Conservation (phyloP, 2,329 filamentous ascomycete genomes). For the Annulohypoxylon truncatum region DNA sequence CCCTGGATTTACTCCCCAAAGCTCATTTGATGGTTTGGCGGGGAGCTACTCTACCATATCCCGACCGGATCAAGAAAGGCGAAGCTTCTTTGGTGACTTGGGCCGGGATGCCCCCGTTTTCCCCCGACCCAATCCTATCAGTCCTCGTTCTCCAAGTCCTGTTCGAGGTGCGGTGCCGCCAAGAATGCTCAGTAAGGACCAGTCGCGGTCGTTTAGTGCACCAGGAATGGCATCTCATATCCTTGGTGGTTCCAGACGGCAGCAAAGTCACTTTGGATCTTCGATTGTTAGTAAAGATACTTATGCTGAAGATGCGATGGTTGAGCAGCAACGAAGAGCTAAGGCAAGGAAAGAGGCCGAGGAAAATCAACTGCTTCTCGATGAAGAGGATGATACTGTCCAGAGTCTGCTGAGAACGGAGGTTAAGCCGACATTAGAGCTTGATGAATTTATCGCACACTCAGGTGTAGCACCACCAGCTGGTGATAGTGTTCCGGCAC, state of each 20-base stretch:
- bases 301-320: slow-evolving; percentile 59
- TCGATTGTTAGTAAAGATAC: slow-evolving; percentile 56
- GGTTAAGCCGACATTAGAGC: slow-evolving; percentile 68
- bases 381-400: slow-evolving; percentile 77
- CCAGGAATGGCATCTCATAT: slow-evolving; percentile 69
- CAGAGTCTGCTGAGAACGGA: slow-evolving; percentile 71
- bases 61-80: slow-evolving; percentile 58
- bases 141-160: slow-evolving; percentile 79
- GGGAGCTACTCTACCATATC: slow-evolving; percentile 62
- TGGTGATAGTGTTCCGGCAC: slow-evolving; percentile 68
- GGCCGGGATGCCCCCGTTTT: slow-evolving; percentile 64
- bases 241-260: slow-evolving; percentile 55
- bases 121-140: slow-evolving; percentile 64
- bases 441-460: slow-evolving; percentile 76
- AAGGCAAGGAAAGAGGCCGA: slow-evolving; percentile 68
- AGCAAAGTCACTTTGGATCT: slow-evolving; percentile 52
- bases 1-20: slow-evolving; percentile 66
- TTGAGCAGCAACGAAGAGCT: slow-evolving; percentile 63
- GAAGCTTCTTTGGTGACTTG: slow-evolving; percentile 66
- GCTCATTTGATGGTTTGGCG: slow-evolving; percentile 65
- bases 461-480: slow-evolving; percentile 64
- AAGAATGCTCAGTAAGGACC: slow-evolving; percentile 61
- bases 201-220: slow-evolving; percentile 68
- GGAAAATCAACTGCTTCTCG: slow-evolving; percentile 67
- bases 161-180: slow-evolving; percentile 68